These are phyloP conservation scores for Celoporthe dispersa DNA, from an alignment of 2,329 filamentous ascomycete genomes.

Conservation along the genomic window DNA sequence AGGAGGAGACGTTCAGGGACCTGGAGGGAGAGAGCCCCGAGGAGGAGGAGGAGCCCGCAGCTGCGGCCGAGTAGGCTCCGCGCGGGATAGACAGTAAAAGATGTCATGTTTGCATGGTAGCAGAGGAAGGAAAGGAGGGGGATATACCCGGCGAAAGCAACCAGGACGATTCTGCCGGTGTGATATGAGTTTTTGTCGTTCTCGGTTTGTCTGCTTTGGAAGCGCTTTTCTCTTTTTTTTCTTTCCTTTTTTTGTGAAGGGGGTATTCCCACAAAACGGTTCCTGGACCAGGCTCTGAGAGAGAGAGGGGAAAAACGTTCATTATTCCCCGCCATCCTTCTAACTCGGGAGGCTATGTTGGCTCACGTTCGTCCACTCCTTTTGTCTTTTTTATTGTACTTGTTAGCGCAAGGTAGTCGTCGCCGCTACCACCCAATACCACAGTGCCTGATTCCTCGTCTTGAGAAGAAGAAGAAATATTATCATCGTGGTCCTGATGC, in stretches of 20 bases:
- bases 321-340: not conserved
- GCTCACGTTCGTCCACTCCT: not conserved
- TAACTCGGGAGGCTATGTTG: not conserved
- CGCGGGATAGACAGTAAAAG: too few species aligned
- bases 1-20: conserved; percentile 25
- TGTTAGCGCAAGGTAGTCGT: not conserved
- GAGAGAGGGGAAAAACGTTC: not conserved
- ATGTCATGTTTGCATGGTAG: not conserved
- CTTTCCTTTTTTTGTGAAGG: not conserved
- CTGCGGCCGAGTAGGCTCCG: not conserved
- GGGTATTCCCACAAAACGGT: not conserved
- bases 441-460: not conserved
- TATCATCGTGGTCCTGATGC: not conserved
- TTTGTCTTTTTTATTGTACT: not conserved
- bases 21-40: conserved; percentile 18
- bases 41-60: not conserved
- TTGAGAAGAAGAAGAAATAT: not conserved
- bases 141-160: not conserved
- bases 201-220: not conserved
- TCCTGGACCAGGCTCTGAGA: not conserved
- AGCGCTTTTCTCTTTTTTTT: not conserved
- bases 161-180: not conserved
- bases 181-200: not conserved
- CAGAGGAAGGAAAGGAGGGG: not conserved
- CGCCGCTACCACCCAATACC: not conserved